Base-by-base conservation (phyloP, 495 filamentous ascomycete genomes). In the Aspergillus sparsus region DNA sequence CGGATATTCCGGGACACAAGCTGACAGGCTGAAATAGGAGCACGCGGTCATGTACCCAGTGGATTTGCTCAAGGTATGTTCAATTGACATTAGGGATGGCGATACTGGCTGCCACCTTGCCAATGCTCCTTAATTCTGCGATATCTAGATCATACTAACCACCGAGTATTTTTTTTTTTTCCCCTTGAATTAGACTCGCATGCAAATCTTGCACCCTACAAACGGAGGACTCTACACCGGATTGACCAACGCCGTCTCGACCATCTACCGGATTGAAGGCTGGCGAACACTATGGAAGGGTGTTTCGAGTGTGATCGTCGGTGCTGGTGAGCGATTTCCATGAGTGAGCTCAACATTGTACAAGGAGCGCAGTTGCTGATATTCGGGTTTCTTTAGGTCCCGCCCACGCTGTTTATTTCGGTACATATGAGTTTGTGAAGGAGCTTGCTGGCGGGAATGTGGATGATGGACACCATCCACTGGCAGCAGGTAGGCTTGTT, bases 31-130 rank as follows among this genome's bases (percentile, higher is more conserved):
- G 44, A 35, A 32, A 51, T 57, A 82, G 83, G 89, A 93, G 76
- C 91, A 93, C 74, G 93, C 93, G 53, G 91, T 95, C 62, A 97
- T 99, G 94, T 99, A 99, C 66, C 94, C 94, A 8, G 89, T 99
- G 63, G 94, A 99, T 77, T 85, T 96, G 62, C 87, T 99, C 58
- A 99, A 99, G 87, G 95, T 97, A 79, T 74, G 83, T 71, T 27
- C 56, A 33, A 57, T 52, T 47, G 47, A n/a, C 55, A 15, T 50
- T 27, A 21, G 18, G 11, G 10, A 32, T n/a, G 35, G 46, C 55
- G 21, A 49, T 8, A 16, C 9, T 15, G 27, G 18, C 33, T 41
- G 2, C 13, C 21, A 27, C 21, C 21, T 21, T 2, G 27, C n/a
- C 39, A 9, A n/a, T 15, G 21, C 34, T n/a, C 21, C 42, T 33